Conservation (phyloP, 176 grass and related monocot genomes). For the Musa itinerans region DNA sequence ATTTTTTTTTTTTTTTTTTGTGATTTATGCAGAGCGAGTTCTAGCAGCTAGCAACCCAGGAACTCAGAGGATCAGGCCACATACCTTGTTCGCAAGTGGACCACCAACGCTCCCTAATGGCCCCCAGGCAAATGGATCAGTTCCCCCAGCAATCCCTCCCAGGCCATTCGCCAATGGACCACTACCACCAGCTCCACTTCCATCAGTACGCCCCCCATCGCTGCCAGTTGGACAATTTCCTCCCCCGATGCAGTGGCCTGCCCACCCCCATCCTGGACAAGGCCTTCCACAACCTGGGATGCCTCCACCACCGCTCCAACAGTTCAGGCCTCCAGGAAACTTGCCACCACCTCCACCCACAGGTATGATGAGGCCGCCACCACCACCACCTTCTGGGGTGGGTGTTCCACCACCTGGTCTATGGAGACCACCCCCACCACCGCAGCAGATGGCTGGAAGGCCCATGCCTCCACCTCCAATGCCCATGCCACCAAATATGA, state of each 20-base stretch:
- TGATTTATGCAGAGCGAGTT: conserved; percentile 60
- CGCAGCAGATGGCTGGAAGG: conserved; percentile 3
- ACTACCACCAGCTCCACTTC: conserved; percentile 31
- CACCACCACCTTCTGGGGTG: conserved; percentile 1
- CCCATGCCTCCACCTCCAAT: conserved; percentile 7
- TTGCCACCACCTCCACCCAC: conserved; percentile 52
- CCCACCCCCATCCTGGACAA: conserved; percentile 34
- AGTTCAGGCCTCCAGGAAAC: conserved; percentile 30
- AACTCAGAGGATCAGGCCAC: conserved; percentile 65
- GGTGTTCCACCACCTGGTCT: conserved; percentile 1
- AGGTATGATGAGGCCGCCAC: conserved; percentile 55
- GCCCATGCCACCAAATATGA: background rate
- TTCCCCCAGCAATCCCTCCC: conserved; percentile 39
- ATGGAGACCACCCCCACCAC: conserved; percentile 10
- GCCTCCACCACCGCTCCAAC: background rate
- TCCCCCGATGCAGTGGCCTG: conserved; percentile 65
- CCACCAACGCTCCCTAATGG: conserved; percentile 45
- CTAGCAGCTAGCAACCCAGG: conserved; percentile 71
- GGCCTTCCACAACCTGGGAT: conserved; percentile 18
- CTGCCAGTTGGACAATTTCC: conserved; percentile 53
- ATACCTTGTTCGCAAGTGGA: conserved; percentile 89
- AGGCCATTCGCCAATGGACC: conserved; percentile 59
- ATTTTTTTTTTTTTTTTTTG: conserved; percentile 15
- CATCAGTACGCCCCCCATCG: conserved; percentile 34
- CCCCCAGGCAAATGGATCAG: conserved; percentile 29